Evolutionary conservation across 495 filamentous ascomycete genomes (phyloP), one percentile per base, ranked within the genome.

Genomic region (Friedmanniomyces simplex): DNA sequence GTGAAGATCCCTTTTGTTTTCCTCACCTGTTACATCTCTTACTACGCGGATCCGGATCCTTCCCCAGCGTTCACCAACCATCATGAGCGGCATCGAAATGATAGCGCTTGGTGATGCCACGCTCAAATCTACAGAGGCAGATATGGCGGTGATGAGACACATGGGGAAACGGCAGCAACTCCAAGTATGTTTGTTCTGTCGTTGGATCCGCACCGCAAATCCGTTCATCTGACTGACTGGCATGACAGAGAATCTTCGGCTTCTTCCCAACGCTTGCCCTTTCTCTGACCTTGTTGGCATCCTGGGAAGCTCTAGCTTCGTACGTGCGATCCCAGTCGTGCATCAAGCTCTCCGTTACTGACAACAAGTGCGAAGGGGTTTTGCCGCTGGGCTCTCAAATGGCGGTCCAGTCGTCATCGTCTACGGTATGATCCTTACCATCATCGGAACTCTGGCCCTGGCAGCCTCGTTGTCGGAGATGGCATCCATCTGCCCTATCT

Each of bases 391-490:
- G 1, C 26, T 57, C 6, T 36, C 21, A 8, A 58, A 58, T 21
- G 56, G 56, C 16, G 56, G 56, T 1, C 32, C 32, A 3, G 56
- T 58, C 6, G 21, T 24, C 22, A 5, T 58, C 2, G 24, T 58
- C 3, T 58, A 53, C 21, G 56, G 56, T 20, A 28, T 28, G 21
- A 24, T 58, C 2, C 49, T 58, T 4, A 1, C 48, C 26, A 26
- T 58, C 18, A 24, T 3, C 28, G 56, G 56, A 14, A 37, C 56
- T 1, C 48, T 63, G 2, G 42, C 45, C 8, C 32, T 50, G 13
- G 43, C 28, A 20, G 56, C 56, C 1, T 63, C 60, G 2, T 14
- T 66, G 10, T 30, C 63, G 6, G 63, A 66, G 32, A 59, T 63
- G 47, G 49, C 57, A 16, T 63, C 60, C 10, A 48, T 63, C 30